Base-by-base conservation (phyloP, 2,329 filamentous ascomycete genomes). In the Cladophialophora yegresii region DNA sequence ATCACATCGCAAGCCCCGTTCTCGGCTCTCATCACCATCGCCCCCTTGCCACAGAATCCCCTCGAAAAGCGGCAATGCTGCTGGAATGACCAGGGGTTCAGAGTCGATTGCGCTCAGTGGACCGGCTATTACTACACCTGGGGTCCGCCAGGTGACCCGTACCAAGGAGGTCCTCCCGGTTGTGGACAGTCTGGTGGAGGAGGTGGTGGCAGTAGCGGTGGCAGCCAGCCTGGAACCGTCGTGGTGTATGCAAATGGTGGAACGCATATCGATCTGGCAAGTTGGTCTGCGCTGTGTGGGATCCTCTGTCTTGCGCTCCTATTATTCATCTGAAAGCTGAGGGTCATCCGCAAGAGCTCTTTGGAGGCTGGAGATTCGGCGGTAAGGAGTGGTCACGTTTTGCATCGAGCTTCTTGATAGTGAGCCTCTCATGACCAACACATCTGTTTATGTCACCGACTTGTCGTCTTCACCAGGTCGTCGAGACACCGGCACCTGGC, bases 61-160 rank as follows among this genome's bases (percentile, higher is more conserved):
- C 61, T 71, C 16, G 67, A 66, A 54, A 58, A 59, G 43, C 59
- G 69, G 56, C 70, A 70, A 58, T 67, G 65, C 56, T 72, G 71
- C 60, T 72, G 68, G 59, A 64, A 72, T 55, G 71, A 72, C 28
- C 70, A 63, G 54, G 71, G 71, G 13, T 69, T 70, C 59, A 67
- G 69, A 23, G 71, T 72, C 10, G 65, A 72, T 56, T 72, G 71
- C 58, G 70, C 67, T 10, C 68, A 67, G 36, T 72, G 71, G 71
- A 71, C 71, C 6, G 71, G 71, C 12, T 72, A 72, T 43, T 69
- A 70, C 49, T 72, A 71, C 51, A 71, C 69, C 32, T 72, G 71
- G 71, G 71, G 71, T 20, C 70, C 70, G 7, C 22, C 67, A 32
- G 70, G 65, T 30, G 65, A 70, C 61, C 67, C 65, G 2, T 68